These are phyloP conservation scores for Termitomyces sp. DNA, from an alignment of 768 basidiomycete species.

Conservation along the genomic window DNA sequence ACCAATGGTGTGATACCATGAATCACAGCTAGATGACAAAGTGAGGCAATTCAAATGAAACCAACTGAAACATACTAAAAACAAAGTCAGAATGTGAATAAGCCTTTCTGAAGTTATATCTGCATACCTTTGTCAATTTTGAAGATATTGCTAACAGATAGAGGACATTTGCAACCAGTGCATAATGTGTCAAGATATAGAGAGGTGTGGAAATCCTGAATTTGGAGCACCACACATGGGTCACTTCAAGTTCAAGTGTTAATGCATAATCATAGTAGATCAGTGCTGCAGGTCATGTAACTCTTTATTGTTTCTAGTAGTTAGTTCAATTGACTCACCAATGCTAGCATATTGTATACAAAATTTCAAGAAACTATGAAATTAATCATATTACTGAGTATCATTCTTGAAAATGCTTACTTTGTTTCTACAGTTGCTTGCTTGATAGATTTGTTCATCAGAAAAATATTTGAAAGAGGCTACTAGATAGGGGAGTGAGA, in stretches of 20 bases:
- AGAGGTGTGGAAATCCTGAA: constrained; percentile 18
- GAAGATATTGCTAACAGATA: constrained; percentile 18
- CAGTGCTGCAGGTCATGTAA: background rate
- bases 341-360: constrained; percentile 4
- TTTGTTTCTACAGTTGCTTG: background rate
- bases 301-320: background rate
- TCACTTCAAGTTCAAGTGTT: constrained; percentile 20
- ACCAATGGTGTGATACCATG: constrained; percentile 10
- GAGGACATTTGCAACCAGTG: constrained; percentile 20
- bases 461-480: no score
- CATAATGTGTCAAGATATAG: constrained; percentile 23
- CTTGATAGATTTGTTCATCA: background rate
- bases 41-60: background rate
- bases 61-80: background rate
- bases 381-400: background rate
- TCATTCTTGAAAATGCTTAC: background rate
- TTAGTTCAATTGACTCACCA: background rate
- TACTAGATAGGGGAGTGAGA: no score
- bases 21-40: constrained; percentile 7
- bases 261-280: constrained; percentile 20
- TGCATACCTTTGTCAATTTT: constrained; percentile 9
- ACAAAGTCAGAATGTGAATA: background rate
- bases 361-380: background rate
- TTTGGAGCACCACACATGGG: constrained; percentile 19
- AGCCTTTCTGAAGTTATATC: background rate